These are phyloP conservation scores for Plasmodium sp. DNA, from an alignment of 169 alveolate genomes.

Conservation along the genomic window DNA sequence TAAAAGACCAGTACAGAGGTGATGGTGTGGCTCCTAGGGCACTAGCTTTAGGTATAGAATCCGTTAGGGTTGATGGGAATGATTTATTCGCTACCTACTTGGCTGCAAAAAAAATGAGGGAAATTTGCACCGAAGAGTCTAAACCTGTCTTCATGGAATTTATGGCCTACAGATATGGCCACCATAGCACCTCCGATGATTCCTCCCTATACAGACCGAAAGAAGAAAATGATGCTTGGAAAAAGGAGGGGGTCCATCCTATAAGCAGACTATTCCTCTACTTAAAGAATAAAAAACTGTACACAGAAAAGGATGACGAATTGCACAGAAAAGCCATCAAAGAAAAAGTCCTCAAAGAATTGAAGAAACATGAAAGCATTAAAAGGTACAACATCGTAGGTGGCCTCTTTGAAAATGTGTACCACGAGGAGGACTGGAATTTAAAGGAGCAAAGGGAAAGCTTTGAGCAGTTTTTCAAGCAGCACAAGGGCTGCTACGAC, in stretches of 20 bases:
- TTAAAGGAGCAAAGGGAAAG: constrained; percentile 77
- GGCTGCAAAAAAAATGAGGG: constrained; percentile 93
- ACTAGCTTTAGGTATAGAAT: constrained; percentile 94
- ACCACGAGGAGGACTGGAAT: constrained; percentile 86
- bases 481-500: constrained; percentile 39
- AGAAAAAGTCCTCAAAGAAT: constrained; percentile 84
- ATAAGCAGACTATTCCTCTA: constrained; percentile 80
- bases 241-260: constrained; percentile 87
- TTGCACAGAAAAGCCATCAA: constrained; percentile 81
- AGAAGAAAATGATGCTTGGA: constrained; percentile 91
- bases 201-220: constrained; percentile 91
- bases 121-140: constrained; percentile 85
- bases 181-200: constrained; percentile 97
- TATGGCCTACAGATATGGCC: constrained; percentile 96
- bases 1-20: constrained; percentile 94
- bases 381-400: constrained; percentile 77
- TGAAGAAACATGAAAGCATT: constrained; percentile 80
- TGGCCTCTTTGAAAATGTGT: constrained; percentile 93
- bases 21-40: constrained; percentile 97
- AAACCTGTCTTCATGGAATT: constrained; percentile 93
- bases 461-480: constrained; percentile 53
- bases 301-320: constrained; percentile 81
- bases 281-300: constrained; percentile 78
- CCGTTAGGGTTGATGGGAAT: constrained; percentile 92
- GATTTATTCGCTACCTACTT: constrained; percentile 95